phyloP scores from a whole-genome alignment of 257 asterid genomes.

The Ehretia macrophylla region DNA sequence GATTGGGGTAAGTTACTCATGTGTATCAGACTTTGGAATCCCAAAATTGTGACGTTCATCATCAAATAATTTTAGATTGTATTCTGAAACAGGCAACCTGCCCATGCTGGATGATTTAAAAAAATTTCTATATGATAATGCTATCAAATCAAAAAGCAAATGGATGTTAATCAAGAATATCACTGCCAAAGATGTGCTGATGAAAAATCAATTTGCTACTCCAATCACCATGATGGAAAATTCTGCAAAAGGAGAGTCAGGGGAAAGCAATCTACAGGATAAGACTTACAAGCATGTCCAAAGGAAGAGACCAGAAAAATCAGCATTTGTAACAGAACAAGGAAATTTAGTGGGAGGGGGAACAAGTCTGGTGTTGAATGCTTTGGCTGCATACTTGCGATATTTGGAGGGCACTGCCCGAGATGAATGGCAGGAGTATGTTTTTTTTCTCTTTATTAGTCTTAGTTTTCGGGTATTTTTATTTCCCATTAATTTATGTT shows the following conservation, averaged over 20 bases:
- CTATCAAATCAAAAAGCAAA: conserved; percentile 27
- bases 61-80: neutral
- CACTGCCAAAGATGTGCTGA: conserved; percentile 39
- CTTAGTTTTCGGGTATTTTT: neutral
- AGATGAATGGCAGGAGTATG: conserved; percentile 88
- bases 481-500: too few species aligned
- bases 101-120: conserved; percentile 61
- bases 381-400: conserved; percentile 82
- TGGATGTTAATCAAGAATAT: conserved; percentile 36
- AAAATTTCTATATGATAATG: conserved; percentile 31
- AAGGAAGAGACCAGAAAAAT: conserved; percentile 51
- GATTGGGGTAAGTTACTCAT: conserved; percentile 56
- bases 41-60: neutral
- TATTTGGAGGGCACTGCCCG: conserved; percentile 86
- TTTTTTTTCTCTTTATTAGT: neutral
- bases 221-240: conserved; percentile 7
- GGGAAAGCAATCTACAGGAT: conserved; percentile 21
- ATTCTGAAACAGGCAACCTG: conserved; percentile 45
- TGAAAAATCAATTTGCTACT: conserved; percentile 32
- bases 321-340: conserved; percentile 66
- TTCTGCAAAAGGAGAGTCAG: conserved; percentile 19
- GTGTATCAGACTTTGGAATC: neutral
- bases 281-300: conserved; percentile 21
- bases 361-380: conserved; percentile 59
- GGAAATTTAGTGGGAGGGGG: conserved; percentile 82